phyloP scores from a whole-genome alignment of 805 yeast species.

The Yarrowia keelungensis region DNA sequence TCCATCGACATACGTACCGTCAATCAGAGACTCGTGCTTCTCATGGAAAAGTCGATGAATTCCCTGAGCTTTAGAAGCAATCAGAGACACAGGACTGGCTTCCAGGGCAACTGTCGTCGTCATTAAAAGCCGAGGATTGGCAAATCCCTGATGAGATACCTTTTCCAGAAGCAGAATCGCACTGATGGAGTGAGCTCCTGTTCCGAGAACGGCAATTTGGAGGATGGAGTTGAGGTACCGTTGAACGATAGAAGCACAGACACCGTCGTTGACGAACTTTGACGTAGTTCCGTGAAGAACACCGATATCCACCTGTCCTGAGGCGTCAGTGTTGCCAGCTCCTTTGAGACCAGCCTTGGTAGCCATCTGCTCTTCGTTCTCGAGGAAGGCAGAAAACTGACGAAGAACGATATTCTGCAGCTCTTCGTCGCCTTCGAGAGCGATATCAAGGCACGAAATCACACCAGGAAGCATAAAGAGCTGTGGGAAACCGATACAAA shows the following conservation, averaged over 20 bases:
- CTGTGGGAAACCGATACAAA: constrained; percentile 70
- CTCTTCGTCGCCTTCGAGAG: constrained; percentile 54
- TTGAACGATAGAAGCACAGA: constrained; percentile 75
- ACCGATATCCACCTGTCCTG: constrained; percentile 53
- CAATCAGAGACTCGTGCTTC: constrained; percentile 75
- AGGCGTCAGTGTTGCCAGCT: constrained; percentile 47
- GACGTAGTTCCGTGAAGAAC: constrained; percentile 63
- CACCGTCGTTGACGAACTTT: constrained; percentile 65
- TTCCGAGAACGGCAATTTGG: constrained; percentile 57
- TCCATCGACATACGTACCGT: constrained; percentile 69
- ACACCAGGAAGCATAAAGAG: constrained; percentile 67
- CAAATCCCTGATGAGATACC: constrained; percentile 69
- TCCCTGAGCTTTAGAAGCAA: constrained; percentile 58
- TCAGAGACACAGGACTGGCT: constrained; percentile 56
- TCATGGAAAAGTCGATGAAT: constrained; percentile 64
- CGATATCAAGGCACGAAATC: constrained; percentile 61
- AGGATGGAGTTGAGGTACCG: constrained; percentile 61
- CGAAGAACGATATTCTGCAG: constrained; percentile 61
- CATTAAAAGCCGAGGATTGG: constrained; percentile 73
- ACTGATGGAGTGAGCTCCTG: constrained; percentile 56
- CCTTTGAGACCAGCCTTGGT: constrained; percentile 55
- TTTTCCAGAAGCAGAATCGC: constrained; percentile 64
- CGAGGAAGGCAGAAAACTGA: constrained; percentile 65
- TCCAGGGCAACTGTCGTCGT: constrained; percentile 75
- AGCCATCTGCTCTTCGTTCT: constrained; percentile 51